Percentiles rank a stretch among this genome's conserved stretches.
Conservation (phyloP, 163 green algal genomes). For the Scenedesmus sp. region DNA sequence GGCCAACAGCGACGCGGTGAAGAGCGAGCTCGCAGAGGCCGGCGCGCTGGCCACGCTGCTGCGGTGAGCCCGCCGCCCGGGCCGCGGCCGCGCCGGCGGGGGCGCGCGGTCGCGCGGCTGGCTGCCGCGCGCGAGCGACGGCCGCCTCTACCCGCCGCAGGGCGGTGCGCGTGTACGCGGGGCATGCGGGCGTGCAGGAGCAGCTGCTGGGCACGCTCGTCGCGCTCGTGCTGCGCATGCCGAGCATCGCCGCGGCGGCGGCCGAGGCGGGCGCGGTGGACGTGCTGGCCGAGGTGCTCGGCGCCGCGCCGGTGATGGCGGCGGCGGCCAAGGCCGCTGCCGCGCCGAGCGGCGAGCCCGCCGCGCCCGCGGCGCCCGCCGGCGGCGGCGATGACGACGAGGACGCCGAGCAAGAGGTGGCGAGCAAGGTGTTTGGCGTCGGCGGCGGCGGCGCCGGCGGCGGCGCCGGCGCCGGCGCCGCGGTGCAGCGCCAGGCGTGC, state of each 20-base stretch:
- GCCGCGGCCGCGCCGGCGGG: too few species aligned
- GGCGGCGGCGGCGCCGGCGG: neutral
- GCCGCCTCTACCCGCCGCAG: too few species aligned
- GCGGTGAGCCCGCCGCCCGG: too few species aligned
- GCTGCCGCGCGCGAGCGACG: too few species aligned
- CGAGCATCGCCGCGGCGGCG: conserved; percentile 57
- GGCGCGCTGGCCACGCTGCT: conserved; percentile 50
- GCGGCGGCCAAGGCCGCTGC: neutral
- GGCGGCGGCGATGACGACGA: neutral
- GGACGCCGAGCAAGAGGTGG: conserved; percentile 6
- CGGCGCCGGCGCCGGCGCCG: conserved; percentile 12
- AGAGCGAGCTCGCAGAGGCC: conserved; percentile 68
- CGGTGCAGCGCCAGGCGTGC: conserved; percentile 81
- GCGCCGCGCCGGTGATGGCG: conserved; percentile 54
- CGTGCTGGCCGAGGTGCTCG: conserved; percentile 50
- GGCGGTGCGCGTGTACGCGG: conserved; percentile 23
- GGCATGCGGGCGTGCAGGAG: conserved; percentile 48
- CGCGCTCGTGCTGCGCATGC: conserved; percentile 82
- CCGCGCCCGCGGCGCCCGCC: neutral
- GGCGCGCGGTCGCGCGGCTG: too few species aligned
- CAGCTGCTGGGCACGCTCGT: conserved; percentile 82
- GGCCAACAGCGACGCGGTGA: conserved; percentile 81
- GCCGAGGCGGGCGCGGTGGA: conserved; percentile 71
- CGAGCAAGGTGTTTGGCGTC: conserved; percentile 32
- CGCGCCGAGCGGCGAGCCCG: neutral